Conservation (phyloP, 1,284 basidiomycete genomes). For the Moniliella sp. region DNA sequence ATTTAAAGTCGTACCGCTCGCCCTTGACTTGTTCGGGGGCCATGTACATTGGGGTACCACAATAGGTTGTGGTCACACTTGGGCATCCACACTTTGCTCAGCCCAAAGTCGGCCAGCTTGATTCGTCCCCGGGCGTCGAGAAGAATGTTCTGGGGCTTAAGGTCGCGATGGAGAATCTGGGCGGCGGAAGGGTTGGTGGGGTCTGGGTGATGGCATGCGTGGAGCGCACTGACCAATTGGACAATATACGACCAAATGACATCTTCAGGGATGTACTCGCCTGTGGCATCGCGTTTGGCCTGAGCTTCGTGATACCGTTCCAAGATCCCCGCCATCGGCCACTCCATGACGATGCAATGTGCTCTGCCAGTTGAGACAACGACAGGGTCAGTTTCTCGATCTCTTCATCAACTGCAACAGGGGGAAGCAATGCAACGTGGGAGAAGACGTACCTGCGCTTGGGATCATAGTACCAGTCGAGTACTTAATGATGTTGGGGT, state of each 20-base stretch:
- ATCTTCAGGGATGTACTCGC: conserved; percentile 49
- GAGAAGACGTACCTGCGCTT: conserved; percentile 78
- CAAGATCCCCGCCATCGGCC: conserved; percentile 77
- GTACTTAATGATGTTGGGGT: conserved; percentile 84
- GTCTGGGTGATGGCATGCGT: conserved; percentile 51
- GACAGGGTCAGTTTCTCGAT: neutral
- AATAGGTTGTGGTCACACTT: conserved; percentile 73
- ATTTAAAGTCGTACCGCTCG: conserved; percentile 84
- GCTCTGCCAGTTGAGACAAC: conserved; percentile 3
- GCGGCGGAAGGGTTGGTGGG: neutral
- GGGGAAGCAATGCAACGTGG: conserved; percentile 1
- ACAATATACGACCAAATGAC: conserved; percentile 83
- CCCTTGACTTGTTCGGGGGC: conserved; percentile 89
- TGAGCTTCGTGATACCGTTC: conserved; percentile 57
- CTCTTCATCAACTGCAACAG: neutral
- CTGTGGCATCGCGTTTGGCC: conserved; percentile 35
- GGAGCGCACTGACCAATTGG: conserved; percentile 70
- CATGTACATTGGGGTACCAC: conserved; percentile 97
- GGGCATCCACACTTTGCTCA: conserved; percentile 68
- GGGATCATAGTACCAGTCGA: conserved; percentile 73
- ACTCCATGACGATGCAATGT: conserved; percentile 36
- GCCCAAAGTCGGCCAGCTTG: conserved; percentile 85
- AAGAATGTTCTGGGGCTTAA: conserved; percentile 93
- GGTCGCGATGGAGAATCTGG: conserved; percentile 66
- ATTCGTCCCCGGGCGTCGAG: conserved; percentile 55